Base-by-base conservation (phyloP, 352 stramenopile species). In the Phytopythium ostracodes region DNA sequence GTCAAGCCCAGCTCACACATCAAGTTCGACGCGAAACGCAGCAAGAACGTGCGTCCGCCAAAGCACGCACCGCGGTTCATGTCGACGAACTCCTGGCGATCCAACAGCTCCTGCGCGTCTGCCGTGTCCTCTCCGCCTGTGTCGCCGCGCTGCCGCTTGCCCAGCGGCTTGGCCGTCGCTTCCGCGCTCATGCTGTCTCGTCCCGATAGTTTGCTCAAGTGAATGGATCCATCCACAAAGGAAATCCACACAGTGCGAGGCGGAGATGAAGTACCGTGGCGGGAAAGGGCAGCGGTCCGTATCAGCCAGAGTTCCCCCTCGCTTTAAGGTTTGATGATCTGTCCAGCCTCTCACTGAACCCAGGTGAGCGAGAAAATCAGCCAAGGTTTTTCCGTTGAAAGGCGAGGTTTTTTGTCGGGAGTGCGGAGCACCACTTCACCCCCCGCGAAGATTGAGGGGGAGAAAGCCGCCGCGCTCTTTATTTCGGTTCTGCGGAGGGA, bases 11-110 rank as follows among this genome's bases (percentile, higher is more conserved):
- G 29, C 7, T 7, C 29, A 33, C 29, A 33, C 29, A 33, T 33
- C 29, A 33, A 33, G 7, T 33, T 33, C 29, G 29, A 33, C 29
- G 29, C 29, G 29, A 33, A 20, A 15, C 11, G 2, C 2, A 43
- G 38, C 1, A 7, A 20, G 12, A 15, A 18, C 38, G 2, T 7
- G 8, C 38, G 1, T n/a, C 14, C 38, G 12, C 20, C 0, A 1
- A 20, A 20, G 7, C 40, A 60, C 51, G 46, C 38, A 79, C 77
- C 74, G 51, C 52, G 57, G 40, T 87, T 87, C 73, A 87, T 87
- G 57, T 76, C 68, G 40, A 73, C 52, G 57, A 87, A 87, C 58
- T 84, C 77, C 50, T 87, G 66, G 42, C 38, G 70, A 43, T 79
- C 61, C 40, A 87, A 60, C 27, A 84, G 56, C 60, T 52, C 22